Conservation (phyloP, 106 monocot genomes). For the Phalaenopsis equestris region DNA sequence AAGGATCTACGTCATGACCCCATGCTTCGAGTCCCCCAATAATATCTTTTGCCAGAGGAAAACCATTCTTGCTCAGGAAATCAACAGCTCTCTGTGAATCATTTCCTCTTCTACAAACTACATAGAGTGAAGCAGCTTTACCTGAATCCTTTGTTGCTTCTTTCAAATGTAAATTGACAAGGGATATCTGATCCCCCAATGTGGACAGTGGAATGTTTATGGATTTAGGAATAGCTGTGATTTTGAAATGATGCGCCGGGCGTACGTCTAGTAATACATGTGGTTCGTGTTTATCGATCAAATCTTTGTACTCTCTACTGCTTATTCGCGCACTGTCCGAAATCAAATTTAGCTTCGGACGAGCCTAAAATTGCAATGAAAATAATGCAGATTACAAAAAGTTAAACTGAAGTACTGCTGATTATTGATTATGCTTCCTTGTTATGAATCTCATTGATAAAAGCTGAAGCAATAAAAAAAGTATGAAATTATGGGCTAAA, state of each 20-base stretch:
- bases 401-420: not conserved
- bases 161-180: slow-evolving; percentile 33
- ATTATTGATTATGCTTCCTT: not conserved
- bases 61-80: slow-evolving; percentile 54
- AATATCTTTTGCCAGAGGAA: slow-evolving; percentile 67
- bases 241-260: slow-evolving; percentile 77
- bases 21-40: slow-evolving; percentile 88
- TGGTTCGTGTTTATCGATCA: slow-evolving; percentile 41
- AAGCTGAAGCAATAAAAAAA: not conserved
- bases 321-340: slow-evolving; percentile 55
- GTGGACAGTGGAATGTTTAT: slow-evolving; percentile 67
- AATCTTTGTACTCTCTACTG: slow-evolving; percentile 52
- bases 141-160: slow-evolving; percentile 15
- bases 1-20: slow-evolving; percentile 53
- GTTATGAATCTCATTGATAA: not conserved
- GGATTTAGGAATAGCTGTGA: slow-evolving; percentile 63
- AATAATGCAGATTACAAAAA: not conserved
- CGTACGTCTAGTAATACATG: slow-evolving; percentile 83
- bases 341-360: slow-evolving; percentile 37
- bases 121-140: slow-evolving; percentile 40
- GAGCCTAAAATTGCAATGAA: slow-evolving; percentile 28
- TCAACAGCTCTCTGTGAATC: slow-evolving; percentile 83
- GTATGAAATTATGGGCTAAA: not conserved
- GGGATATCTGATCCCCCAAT: slow-evolving; percentile 44
- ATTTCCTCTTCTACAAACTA: slow-evolving; percentile 90